phyloP scores from a whole-genome alignment of 2,329 filamentous ascomycete genomes.

The Drechslerella stenobrocha region DNA sequence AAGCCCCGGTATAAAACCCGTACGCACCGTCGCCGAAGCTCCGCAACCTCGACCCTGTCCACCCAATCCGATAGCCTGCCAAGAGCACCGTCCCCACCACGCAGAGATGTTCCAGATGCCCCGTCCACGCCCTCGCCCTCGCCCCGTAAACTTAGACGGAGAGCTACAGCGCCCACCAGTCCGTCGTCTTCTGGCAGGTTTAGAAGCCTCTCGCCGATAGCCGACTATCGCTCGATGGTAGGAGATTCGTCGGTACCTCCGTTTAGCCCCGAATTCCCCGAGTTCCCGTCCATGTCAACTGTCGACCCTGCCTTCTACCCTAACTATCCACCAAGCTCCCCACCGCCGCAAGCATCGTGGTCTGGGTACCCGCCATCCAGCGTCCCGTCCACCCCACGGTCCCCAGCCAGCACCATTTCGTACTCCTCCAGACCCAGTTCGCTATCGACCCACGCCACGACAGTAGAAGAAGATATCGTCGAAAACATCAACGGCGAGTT shows the following conservation, averaged over 20 bases:
- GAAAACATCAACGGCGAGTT: constrained; percentile 47
- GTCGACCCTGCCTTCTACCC: constrained; percentile 18
- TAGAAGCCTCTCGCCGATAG: constrained; percentile 41
- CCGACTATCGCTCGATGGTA: constrained; percentile 23
- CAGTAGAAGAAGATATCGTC: constrained; percentile 11
- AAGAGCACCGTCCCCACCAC: constrained; percentile 26
- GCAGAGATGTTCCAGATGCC: neutral
- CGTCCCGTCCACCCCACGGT: constrained; percentile 21
- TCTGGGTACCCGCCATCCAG: constrained; percentile 26
- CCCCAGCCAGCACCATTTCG: constrained; percentile 34
- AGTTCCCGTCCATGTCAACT: constrained; percentile 1
- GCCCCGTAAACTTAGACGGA: constrained; percentile 22
- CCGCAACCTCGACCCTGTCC: constrained; percentile 25
- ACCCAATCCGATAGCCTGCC: constrained; percentile 22
- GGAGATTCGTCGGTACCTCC: constrained; percentile 8
- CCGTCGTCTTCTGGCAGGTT: constrained; percentile 34
- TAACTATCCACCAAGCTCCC: constrained; percentile 19
- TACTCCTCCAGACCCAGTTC: constrained; percentile 38
- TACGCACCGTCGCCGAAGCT: constrained; percentile 26
- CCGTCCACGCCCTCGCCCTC: constrained; percentile 21
- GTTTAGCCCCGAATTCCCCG: constrained; percentile 3
- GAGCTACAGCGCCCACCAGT: constrained; percentile 23
- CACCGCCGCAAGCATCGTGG: constrained; percentile 26
- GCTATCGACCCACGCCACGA: constrained; percentile 10
- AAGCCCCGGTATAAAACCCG: constrained; percentile 30